Base-by-base conservation (phyloP, 768 basidiomycete genomes). In the Russula abietina region DNA sequence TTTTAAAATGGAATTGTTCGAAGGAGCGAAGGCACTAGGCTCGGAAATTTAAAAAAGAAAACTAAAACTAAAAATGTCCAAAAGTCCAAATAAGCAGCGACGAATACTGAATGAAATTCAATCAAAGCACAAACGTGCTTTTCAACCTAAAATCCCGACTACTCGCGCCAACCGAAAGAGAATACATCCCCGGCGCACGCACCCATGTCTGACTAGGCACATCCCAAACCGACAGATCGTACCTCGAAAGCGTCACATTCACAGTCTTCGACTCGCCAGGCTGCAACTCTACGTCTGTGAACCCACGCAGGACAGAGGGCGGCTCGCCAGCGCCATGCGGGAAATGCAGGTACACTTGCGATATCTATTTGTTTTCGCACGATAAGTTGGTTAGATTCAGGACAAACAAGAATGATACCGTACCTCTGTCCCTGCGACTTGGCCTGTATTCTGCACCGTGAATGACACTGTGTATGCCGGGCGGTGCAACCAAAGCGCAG, bases 261-360 rank as follows among this genome's bases (percentile, higher is more conserved):
- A 73, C 66, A 4, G 11, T 51, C 61, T 59, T 53, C 30, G 67
- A 60, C 60, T 66, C 45, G 22, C 69, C 71, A 24, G 67, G 68
- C 54, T 61, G 49, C 30, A 72, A 33, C 4, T 46, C 54, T 12
- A 69, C 63, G 58, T 70, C 67, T 49, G 61, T 68, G 61, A 73
- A 72, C 1, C 72, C 72, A 8, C 70, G 62, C 38, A 89, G 77
- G 36, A 91, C 70, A 2, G 82, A 83, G 0, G 89, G 89, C 3
- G 90, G 90, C 69, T 91, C 88, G 41, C 79, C 80, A 3, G 86
- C 78, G 0, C 80, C 81, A 0, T 75, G 57, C 0, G 87, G 87
- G 76, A 85, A 83, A 71, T 87, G 81, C 32, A 92, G 36, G 73
- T 91, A 93, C n/a, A 92, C 73, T 76, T 92, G 90, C 9, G 89